Percentiles rank a stretch among this genome's conserved stretches.
These are phyloP conservation scores for Phytophthora rubi DNA, from an alignment of 352 stramenopile species.

Conservation along the genomic window DNA sequence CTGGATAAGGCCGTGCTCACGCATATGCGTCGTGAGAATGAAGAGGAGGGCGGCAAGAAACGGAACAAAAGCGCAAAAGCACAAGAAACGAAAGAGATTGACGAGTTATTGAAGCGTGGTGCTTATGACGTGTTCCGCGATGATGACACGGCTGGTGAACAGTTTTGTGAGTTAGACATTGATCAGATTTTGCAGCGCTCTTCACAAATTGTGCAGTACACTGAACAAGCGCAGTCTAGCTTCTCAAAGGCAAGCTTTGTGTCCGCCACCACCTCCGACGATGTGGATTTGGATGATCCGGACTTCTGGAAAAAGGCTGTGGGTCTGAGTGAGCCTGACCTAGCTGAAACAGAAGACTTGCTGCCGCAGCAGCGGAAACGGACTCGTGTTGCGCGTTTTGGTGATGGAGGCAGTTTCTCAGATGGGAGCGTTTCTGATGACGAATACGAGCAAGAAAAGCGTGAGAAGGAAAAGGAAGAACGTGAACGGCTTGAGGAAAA, in stretches of 20 bases:
- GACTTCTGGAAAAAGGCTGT: constrained; percentile 99
- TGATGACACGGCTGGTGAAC: constrained; percentile 90
- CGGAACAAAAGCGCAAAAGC: constrained; percentile 83
- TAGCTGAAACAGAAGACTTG: constrained; percentile 57
- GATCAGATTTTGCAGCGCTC: constrained; percentile 96
- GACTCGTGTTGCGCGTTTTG: constrained; percentile 87
- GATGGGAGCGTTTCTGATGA: constrained; percentile 79
- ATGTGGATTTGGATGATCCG: constrained; percentile 98
- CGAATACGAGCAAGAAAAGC: constrained; percentile 50
- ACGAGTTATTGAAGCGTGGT: constrained; percentile 91
- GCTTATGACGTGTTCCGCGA: constrained; percentile 94
- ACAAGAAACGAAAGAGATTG: constrained; percentile 91
- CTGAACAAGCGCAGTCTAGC: constrained; percentile 81
- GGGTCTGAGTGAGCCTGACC: constrained; percentile 79
- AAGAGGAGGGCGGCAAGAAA: constrained; percentile 76
- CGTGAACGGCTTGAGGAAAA: constrained; percentile 69
- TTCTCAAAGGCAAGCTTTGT: constrained; percentile 95
- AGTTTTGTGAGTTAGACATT: constrained; percentile 98
- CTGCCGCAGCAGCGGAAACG: constrained; percentile 85
- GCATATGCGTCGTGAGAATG: constrained; percentile 90
- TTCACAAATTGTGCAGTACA: constrained; percentile 87
- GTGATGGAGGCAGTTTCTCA: constrained; percentile 63
- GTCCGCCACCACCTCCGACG: constrained; percentile 86
- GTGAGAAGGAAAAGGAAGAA: constrained; percentile 63
- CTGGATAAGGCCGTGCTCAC: constrained; percentile 94